A percentile compares a stretch with the other conserved stretches of the same genome.
These are phyloP conservation scores for Colletotrichum acutatum DNA, from an alignment of 2,329 filamentous ascomycete species.

Conservation along the genomic window DNA sequence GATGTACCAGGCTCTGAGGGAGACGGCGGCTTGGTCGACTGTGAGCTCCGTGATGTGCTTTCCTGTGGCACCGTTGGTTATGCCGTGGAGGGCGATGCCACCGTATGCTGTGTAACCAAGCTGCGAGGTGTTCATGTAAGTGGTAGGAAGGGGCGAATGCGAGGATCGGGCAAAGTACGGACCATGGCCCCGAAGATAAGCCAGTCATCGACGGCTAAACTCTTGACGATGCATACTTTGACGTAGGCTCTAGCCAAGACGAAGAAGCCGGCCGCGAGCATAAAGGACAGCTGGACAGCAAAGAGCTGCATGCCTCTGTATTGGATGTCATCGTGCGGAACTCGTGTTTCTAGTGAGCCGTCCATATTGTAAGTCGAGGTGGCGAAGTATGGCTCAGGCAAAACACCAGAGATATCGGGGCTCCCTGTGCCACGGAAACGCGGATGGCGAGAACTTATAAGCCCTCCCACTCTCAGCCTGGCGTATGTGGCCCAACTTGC, in stretches of 20 bases:
- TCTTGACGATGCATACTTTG: constrained; percentile 54
- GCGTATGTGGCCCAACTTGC: background rate
- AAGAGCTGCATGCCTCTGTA: constrained; percentile 36
- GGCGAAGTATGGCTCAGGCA: background rate
- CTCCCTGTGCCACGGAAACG: background rate
- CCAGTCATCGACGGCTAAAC: constrained; percentile 57
- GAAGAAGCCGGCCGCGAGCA: constrained; percentile 48
- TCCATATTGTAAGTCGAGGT: constrained; percentile 9
- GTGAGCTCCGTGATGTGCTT: constrained; percentile 38
- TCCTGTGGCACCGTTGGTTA: constrained; percentile 43
- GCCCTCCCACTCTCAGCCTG: background rate
- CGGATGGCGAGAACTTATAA: constrained; percentile 6
- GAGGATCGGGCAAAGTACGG: constrained; percentile 27
- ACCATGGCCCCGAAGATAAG: constrained; percentile 59
- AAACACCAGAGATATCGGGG: background rate
- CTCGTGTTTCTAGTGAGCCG: constrained; percentile 1
- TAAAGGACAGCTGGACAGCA: constrained; percentile 42
- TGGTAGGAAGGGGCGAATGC: background rate
- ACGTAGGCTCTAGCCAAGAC: constrained; percentile 57
- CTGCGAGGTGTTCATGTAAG: constrained; percentile 38
- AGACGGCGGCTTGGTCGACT: constrained; percentile 39
- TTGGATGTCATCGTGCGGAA: background rate
- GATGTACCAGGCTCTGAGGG: constrained; percentile 50
- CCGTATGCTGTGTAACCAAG: constrained; percentile 47
- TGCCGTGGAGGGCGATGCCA: constrained; percentile 46